These are phyloP conservation scores for Aureobasidium sp. DNA, from an alignment of 2,329 filamentous ascomycete species.

Conservation along the genomic window DNA sequence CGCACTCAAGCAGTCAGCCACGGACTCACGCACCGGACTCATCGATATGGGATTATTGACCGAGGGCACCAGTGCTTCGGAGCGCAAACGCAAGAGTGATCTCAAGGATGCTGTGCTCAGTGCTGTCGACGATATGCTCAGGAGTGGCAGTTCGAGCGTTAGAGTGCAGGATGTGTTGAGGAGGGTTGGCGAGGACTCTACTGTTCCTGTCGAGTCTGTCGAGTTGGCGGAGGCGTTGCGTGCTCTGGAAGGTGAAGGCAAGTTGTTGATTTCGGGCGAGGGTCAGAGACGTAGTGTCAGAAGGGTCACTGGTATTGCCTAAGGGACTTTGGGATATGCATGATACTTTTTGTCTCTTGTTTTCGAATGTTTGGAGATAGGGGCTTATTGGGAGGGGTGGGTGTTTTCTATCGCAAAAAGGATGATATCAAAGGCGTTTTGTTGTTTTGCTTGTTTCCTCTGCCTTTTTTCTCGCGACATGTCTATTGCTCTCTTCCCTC, in stretches of 20 bases:
- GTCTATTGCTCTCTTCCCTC: neutral
- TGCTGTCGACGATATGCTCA: conserved; percentile 73
- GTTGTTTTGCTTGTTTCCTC: neutral
- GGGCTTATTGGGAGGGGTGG: neutral
- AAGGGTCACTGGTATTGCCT: conserved; percentile 55
- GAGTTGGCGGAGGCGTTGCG: conserved; percentile 82
- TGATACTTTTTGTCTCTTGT: neutral
- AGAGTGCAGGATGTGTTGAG: conserved; percentile 73
- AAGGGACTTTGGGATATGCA: neutral
- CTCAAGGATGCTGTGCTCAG: conserved; percentile 71
- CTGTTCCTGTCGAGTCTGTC: conserved; percentile 60
- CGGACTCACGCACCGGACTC: conserved; percentile 78
- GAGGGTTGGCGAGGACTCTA: conserved; percentile 63
- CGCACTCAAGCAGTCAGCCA: conserved; percentile 94
- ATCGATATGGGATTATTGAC: conserved; percentile 97
- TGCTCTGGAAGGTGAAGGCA: conserved; percentile 75
- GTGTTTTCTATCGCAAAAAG: neutral
- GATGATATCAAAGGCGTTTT: conserved; percentile 7
- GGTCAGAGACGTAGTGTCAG: conserved; percentile 76
- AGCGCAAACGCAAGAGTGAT: conserved; percentile 74
- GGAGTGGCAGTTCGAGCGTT: conserved; percentile 55
- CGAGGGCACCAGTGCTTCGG: conserved; percentile 85
- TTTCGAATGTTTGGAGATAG: neutral
- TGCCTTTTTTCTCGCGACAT: neutral
- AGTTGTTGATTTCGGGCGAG: conserved; percentile 73